Conservation (phyloP, 805 yeast species). For the Cyberlindnera saturnus region DNA sequence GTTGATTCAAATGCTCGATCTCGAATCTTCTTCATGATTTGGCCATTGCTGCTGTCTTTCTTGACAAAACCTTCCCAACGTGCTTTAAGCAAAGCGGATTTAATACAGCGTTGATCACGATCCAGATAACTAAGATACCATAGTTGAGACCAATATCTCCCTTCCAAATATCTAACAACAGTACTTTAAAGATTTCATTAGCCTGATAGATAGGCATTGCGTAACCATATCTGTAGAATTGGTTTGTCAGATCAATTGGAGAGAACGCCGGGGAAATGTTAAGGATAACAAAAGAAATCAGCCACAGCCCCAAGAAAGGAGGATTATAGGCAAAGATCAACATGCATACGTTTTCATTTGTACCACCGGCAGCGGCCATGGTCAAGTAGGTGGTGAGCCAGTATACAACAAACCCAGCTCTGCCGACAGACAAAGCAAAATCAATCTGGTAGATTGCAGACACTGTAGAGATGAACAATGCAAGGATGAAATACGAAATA, state of each 20-base stretch:
- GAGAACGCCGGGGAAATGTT: constrained; percentile 67
- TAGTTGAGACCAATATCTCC: constrained; percentile 53
- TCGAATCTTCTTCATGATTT: too few relatives aligned
- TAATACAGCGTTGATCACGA: constrained; percentile 39
- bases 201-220: constrained; percentile 67
- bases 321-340: constrained; percentile 47
- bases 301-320: constrained; percentile 65
- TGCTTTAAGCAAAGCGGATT: constrained; percentile 40
- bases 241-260: constrained; percentile 52
- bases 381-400: constrained; percentile 67
- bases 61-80: constrained; percentile 34
- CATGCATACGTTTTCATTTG: constrained; percentile 61
- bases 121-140: constrained; percentile 58
- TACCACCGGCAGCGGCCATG: constrained; percentile 73
- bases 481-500: constrained; percentile 46
- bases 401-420: constrained; percentile 63
- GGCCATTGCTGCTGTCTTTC: too few relatives aligned
- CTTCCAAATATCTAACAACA: constrained; percentile 50
- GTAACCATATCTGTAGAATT: constrained; percentile 57
- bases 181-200: constrained; percentile 52
- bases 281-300: constrained; percentile 60
- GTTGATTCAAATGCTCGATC: too few relatives aligned
- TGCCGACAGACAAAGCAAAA: constrained; percentile 52
- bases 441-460: constrained; percentile 65
- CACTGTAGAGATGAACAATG: constrained; percentile 53